Percentiles rank a stretch among this genome's conserved stretches.
These are phyloP conservation scores for Cutaneotrichosporon sp. DNA, from an alignment of 1,284 basidiomycete genomes.

Conservation along the genomic window DNA sequence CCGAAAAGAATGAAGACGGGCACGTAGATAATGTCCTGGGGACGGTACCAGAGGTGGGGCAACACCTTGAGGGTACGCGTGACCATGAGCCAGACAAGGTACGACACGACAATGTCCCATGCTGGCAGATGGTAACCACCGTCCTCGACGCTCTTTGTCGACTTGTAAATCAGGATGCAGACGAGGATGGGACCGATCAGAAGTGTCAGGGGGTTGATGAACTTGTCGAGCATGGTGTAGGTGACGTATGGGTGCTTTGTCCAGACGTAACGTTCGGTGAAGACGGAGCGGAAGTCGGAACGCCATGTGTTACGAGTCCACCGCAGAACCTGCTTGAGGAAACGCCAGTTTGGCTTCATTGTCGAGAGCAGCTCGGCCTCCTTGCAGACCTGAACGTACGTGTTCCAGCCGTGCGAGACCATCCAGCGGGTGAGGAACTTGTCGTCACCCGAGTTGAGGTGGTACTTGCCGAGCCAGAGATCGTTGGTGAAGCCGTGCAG, in stretches of 20 bases:
- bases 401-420: constrained; percentile 88
- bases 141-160: constrained; percentile 59
- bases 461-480: constrained; percentile 85
- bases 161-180: constrained; percentile 68
- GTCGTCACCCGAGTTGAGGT: constrained; percentile 86
- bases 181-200: constrained; percentile 76
- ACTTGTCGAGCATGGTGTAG: constrained; percentile 88
- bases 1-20: constrained; percentile 88
- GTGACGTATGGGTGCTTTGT: constrained; percentile 82
- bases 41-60: constrained; percentile 78
- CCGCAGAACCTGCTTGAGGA: constrained; percentile 82
- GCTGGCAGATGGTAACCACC: constrained; percentile 85
- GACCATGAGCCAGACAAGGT: constrained; percentile 70
- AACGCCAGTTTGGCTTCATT: constrained; percentile 94
- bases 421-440: constrained; percentile 95
- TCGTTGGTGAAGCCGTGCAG: constrained; percentile 87
- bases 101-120: constrained; percentile 72
- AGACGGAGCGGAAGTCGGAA: constrained; percentile 76
- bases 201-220: constrained; percentile 83
- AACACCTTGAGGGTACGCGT: constrained; percentile 81
- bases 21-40: constrained; percentile 78
- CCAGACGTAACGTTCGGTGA: constrained; percentile 83
- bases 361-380: constrained; percentile 84
- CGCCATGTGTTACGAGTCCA: constrained; percentile 94
- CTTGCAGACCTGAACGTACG: constrained; percentile 83